Evolutionary conservation across 1,284 basidiomycete genomes (phyloP).

Genomic region (Cutaneotrichosporon sp.): DNA sequence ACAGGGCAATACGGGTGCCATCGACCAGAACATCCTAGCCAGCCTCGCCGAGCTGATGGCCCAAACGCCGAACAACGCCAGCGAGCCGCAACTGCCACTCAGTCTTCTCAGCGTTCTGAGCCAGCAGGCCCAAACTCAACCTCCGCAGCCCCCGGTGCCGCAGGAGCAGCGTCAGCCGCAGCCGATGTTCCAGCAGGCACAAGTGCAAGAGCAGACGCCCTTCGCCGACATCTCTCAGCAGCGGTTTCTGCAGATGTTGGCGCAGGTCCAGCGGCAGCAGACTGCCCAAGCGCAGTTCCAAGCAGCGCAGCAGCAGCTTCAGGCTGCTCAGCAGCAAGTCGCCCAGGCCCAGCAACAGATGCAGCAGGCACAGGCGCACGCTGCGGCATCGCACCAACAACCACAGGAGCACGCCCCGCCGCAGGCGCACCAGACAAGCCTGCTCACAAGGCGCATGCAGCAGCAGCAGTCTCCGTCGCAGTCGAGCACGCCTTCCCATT

Average conservation of each 20-base stretch:
- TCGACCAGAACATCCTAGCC: conserved; percentile 21
- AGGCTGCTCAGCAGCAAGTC: conserved; percentile 13
- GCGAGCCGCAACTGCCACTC: conserved; percentile 12
- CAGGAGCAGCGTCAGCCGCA: conserved; percentile 12
- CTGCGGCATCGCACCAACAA: conserved; percentile 10
- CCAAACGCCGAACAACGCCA: conserved; percentile 10
- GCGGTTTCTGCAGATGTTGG: conserved; percentile 16
- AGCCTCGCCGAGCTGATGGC: conserved; percentile 20
- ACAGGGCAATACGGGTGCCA: background rate
- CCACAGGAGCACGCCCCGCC: conserved; percentile 11
- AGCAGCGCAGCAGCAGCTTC: conserved; percentile 19
- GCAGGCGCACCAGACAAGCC: conserved; percentile 25
- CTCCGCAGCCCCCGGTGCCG: conserved; percentile 5
- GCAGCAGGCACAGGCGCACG: conserved; percentile 13
- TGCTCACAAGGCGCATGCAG: conserved; percentile 40
- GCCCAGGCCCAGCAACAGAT: conserved; percentile 17
- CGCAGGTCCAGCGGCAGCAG: conserved; percentile 18
- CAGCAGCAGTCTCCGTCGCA: conserved; percentile 22
- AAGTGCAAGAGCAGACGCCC: conserved; percentile 11
- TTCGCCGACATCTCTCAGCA: conserved; percentile 5
- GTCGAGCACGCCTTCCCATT: conserved; percentile 14
- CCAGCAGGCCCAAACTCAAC: conserved; percentile 12
- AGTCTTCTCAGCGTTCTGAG: conserved; percentile 21
- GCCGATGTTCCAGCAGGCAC: conserved; percentile 1
- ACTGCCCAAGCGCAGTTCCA: conserved; percentile 12